Conservation (phyloP, 371 early-diverging fungal genomes). For the Umbelopsis sp. region DNA sequence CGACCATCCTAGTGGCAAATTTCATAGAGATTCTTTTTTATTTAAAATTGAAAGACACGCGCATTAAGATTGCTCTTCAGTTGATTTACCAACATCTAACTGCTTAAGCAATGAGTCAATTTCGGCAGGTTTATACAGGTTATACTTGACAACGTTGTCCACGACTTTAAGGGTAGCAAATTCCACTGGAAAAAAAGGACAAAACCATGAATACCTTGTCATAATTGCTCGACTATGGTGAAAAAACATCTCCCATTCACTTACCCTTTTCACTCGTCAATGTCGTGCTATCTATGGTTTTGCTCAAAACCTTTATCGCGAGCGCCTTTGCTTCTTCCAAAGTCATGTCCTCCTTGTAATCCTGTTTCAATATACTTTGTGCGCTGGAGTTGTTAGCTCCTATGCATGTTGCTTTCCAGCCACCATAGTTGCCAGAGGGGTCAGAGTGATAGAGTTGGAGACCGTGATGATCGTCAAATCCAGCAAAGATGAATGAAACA, state of each 20-base stretch:
- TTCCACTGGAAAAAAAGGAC: constrained; percentile 58
- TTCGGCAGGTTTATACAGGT: constrained; percentile 69
- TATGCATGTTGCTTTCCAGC: constrained; percentile 98
- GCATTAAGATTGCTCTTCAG: constrained; percentile 31
- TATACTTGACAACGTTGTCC: constrained; percentile 62
- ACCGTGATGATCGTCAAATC: constrained; percentile 88
- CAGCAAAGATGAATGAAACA: constrained; percentile 97
- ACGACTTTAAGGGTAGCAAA: constrained; percentile 76
- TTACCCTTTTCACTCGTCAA: constrained; percentile 90
- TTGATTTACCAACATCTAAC: constrained; percentile 56
- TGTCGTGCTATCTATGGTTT: constrained; percentile 94
- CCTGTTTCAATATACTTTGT: constrained; percentile 91
- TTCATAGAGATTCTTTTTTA: background rate
- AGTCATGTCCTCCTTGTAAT: constrained; percentile 89
- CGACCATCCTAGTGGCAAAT: background rate
- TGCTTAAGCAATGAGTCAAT: constrained; percentile 80
- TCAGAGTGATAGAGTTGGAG: constrained; percentile 98
- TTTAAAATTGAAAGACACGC: background rate
- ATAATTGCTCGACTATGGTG: background rate
- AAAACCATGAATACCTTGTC: constrained; percentile 1
- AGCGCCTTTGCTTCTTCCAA: constrained; percentile 88
- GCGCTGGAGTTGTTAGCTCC: constrained; percentile 95
- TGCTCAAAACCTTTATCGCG: constrained; percentile 91
- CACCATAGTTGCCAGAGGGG: constrained; percentile 98
- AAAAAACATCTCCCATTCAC: constrained; percentile 22